Evolutionary conservation across 495 filamentous ascomycete species (phyloP).

Genomic region (Echria macrotheca): DNA sequence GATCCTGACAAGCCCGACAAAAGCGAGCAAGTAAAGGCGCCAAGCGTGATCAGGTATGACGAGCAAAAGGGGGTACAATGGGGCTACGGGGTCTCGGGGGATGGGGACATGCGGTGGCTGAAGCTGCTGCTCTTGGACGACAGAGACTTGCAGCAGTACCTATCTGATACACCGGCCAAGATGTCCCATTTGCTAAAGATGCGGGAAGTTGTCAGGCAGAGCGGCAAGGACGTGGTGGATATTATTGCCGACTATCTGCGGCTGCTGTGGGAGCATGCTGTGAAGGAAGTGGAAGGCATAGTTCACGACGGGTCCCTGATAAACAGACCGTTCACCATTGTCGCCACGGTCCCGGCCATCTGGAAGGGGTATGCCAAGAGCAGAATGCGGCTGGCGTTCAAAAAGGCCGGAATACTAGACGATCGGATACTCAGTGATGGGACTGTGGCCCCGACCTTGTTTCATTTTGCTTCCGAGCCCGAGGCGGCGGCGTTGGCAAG

Average conservation of each 20-base stretch:
- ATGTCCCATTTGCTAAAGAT: slow-evolving; percentile 6
- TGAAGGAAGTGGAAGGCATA: not conserved
- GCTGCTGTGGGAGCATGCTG: not conserved
- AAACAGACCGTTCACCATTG: not conserved
- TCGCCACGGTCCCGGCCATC: slow-evolving; percentile 2
- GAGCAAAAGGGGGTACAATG: too few species aligned
- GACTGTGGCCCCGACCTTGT: not conserved
- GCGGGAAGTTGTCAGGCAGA: not conserved
- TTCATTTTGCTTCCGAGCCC: slow-evolving; percentile 2
- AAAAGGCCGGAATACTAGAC: not conserved
- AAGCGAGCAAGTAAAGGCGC: too few species aligned
- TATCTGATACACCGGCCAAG: not conserved
- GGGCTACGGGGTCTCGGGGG: too few species aligned
- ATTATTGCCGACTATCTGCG: slow-evolving; percentile 3
- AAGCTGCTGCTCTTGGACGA: slow-evolving; percentile 4
- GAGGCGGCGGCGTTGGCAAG: slow-evolving; percentile 1
- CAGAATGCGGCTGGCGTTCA: not conserved
- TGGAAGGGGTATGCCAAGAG: not conserved
- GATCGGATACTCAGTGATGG: too few species aligned
- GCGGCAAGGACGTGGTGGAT: not conserved
- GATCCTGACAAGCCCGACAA: not conserved
- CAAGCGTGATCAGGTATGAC: too few species aligned
- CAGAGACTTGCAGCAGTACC: not conserved
- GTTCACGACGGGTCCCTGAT: not conserved
- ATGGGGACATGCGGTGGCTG: not conserved